Percentiles rank a stretch among this genome's conserved stretches.
Evolutionary conservation across 164 flowering plant genomes (phyloP).

Genomic region (Stephania japonica): DNA sequence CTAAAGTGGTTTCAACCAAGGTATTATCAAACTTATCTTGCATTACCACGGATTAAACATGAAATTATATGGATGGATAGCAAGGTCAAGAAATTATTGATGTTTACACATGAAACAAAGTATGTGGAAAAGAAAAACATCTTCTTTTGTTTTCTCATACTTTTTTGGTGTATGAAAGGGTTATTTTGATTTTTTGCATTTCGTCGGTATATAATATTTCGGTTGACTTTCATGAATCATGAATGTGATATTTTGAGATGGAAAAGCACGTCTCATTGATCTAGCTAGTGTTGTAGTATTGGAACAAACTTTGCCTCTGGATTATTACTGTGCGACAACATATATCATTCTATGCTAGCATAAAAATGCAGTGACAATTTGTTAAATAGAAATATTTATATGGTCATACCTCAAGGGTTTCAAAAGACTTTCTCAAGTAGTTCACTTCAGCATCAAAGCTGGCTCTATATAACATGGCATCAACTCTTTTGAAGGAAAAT

Average conservation of each 20-base stretch:
- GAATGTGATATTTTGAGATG: too few relatives aligned
- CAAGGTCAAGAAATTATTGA: not conserved
- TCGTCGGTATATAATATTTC: not conserved
- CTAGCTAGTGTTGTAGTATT: too few relatives aligned
- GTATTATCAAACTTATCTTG: not conserved
- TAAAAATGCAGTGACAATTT: not conserved
- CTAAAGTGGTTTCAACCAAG: not conserved
- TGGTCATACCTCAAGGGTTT: conserved; percentile 75
- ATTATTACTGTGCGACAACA: not conserved
- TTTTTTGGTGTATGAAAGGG: not conserved
- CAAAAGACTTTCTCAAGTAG: conserved; percentile 72
- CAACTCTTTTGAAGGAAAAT: conserved; percentile 91
- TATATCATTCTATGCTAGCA: not conserved
- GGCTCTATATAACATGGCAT: conserved; percentile 91
- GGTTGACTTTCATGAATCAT: too few relatives aligned
- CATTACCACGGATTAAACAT: too few relatives aligned
- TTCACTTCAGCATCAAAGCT: conserved; percentile 85
- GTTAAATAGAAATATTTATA: not conserved
- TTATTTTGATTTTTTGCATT: too few relatives aligned
- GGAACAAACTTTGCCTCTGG: too few relatives aligned
- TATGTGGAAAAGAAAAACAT: not conserved
- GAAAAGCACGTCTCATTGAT: too few relatives aligned
- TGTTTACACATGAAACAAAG: not conserved
- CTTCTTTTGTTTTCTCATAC: conserved; percentile 1
- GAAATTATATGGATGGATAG: too few relatives aligned